Evolutionary conservation across 148 eudicot genomes (phyloP).

Genomic region (Rhododendron vialii): DNA sequence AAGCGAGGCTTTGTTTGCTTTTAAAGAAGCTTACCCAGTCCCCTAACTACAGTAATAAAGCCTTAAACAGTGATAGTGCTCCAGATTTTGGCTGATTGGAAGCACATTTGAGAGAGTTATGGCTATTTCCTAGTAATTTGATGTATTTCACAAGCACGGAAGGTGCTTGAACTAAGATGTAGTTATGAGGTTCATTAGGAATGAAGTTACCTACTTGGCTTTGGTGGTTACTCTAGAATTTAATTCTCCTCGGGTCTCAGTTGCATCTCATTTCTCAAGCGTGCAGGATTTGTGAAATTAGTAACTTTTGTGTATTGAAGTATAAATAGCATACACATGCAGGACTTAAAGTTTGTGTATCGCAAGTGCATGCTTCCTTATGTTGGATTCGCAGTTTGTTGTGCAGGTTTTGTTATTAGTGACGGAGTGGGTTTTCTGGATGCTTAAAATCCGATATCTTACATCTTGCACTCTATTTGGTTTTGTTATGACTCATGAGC

Average conservation of each 20-base stretch:
- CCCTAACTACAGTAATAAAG: background rate
- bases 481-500: background rate
- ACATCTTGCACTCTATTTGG: background rate
- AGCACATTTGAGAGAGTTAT: background rate
- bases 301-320: background rate
- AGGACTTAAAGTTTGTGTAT: background rate
- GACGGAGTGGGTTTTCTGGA: background rate
- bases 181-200: background rate
- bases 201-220: background rate
- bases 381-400: background rate
- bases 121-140: background rate
- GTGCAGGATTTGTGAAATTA: background rate
- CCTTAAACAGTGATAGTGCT: background rate
- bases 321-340: background rate
- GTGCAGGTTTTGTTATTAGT: background rate
- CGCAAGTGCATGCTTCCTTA: background rate
- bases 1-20: background rate
- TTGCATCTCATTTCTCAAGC: background rate
- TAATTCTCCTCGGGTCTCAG: background rate
- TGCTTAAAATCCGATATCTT: background rate
- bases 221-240: background rate
- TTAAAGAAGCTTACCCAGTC: background rate
- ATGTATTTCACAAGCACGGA: background rate
- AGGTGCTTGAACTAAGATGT: background rate
- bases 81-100: background rate